Base-by-base conservation (phyloP, 805 yeast genomes). In the Starmera dryadoides region DNA sequence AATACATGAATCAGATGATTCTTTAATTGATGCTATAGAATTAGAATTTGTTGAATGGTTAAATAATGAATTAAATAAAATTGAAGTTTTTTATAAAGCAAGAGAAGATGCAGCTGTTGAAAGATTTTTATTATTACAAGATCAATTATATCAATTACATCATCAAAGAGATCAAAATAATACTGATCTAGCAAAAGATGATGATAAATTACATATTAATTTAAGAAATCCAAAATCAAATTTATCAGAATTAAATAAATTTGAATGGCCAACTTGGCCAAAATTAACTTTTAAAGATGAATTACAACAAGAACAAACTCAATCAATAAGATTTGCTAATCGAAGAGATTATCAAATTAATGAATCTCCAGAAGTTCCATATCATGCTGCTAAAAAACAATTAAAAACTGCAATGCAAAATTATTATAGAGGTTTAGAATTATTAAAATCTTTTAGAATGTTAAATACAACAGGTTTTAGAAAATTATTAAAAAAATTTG, bases 401-500 rank as follows among this genome's bases (percentile, higher is more conserved):
- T 62, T 86, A 41, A 81, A 82, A 48, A 64, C 67, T 23, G 94
- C 94, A 0, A 56, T 81, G 21, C 61, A 76, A 40, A 94, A 86
- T 52, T 81, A 73, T 47, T 87, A 86, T 57, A 69, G 91, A 41
- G 75, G 84, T 8, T 63, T 87, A 44, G 85, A 84, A 42, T 68
- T 86, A 28, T 61, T 85, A 36, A 75, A 75, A 46, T 81, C 86
- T 1, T 93, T 79, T 58, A 70, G 86, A 47, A 67, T 80, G 35
- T 60, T 89, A 48, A 93, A 93, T 59, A 70, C 87, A 25, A 88
- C 95, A 0, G 98, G 94, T 0, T 78, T 89, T 52, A 73, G 96
- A 38, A 93, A 93, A 52, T 79, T 93, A 51, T 69, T 87, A 41
- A 93, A 93, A 55, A 93, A 93, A 58, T 89, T 77, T 56, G 98